Evolutionary conservation across 768 basidiomycete genomes (phyloP).

Genomic region (Pholiota molesta): DNA sequence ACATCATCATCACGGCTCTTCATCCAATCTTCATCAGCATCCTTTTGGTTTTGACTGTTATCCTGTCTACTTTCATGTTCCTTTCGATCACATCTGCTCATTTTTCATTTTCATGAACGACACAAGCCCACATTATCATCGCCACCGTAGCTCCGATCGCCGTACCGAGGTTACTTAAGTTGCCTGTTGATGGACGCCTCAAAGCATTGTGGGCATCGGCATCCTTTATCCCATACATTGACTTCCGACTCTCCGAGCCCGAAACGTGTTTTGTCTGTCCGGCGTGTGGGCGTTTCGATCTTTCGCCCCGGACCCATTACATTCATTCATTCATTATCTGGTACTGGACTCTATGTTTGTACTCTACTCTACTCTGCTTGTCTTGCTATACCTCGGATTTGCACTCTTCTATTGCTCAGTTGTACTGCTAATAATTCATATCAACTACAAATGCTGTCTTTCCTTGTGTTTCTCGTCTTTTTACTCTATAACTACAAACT

Average conservation of each 20-base stretch:
- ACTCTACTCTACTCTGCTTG: not conserved
- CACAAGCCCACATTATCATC: not conserved
- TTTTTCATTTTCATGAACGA: not conserved
- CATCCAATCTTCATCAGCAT: not conserved
- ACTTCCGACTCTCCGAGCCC: not conserved
- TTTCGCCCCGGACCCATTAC: not conserved
- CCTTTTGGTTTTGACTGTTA: not conserved
- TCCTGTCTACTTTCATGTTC: not conserved
- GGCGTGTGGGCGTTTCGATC: not conserved
- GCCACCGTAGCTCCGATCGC: not conserved
- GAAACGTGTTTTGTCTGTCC: not conserved
- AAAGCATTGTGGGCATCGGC: not conserved
- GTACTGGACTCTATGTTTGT: not conserved
- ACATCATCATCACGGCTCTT: not conserved
- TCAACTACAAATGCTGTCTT: not conserved
- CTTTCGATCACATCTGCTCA: not conserved
- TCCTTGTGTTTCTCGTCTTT: not conserved
- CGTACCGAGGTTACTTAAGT: not conserved
- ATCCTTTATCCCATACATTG: not conserved
- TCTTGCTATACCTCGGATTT: not conserved
- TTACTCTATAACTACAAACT: slow-evolving; percentile 3
- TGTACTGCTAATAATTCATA: not conserved
- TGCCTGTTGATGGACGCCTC: not conserved
- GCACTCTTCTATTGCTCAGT: not conserved
- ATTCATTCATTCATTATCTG: not conserved